Base-by-base conservation (phyloP, 345 rosid genomes). In the Linum usitatissimum region DNA sequence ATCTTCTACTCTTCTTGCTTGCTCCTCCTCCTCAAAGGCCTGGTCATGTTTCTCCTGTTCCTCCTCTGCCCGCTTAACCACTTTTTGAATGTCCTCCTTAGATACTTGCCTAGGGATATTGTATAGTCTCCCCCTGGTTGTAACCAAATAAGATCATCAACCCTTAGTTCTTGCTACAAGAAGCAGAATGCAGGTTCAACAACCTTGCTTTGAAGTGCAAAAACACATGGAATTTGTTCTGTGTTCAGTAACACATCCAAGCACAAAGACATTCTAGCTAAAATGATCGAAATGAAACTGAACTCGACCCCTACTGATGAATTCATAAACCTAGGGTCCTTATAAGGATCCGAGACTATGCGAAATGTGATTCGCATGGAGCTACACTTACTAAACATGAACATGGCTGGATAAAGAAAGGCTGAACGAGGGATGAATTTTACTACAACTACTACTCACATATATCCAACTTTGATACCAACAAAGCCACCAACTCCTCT, bases 401-500 rank as follows among this genome's bases (percentile, higher is more conserved):
- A 28, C 13, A 55, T 1, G 62, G 64, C 54, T 57, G 61, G 28
- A 23, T 23, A 23, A 19, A 20, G 40, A n/a, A 20, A 58, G 56
- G 19, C 3, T 28, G 8, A 18, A 18, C 28, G 59, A 19, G 19
- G 59, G 51, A 2, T 34, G 38, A 18, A 28, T 5, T 9, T 9
- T n/a, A n/a, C n/a, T n/a, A n/a, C n/a, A n/a, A n/a, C 0, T 23
- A 23, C 28, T 23, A 82, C 96, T 79, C 63, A 89, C 91, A 70
- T 81, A 68, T 89, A 86, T 73, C 93, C 96, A 51, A 89, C 96
- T 76, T 71, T 83, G 6, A 82, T 81, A 70, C 96, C 96, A 28
- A 87, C 74, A 70, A 92, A 92, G 40, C 95, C 95, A 48, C 93
- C 91, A 55, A 92, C 90, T 63, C 90, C 84, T 0, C 83, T 76